Base-by-base conservation (phyloP, 495 filamentous ascomycete genomes). In the Penicillium soppii region DNA sequence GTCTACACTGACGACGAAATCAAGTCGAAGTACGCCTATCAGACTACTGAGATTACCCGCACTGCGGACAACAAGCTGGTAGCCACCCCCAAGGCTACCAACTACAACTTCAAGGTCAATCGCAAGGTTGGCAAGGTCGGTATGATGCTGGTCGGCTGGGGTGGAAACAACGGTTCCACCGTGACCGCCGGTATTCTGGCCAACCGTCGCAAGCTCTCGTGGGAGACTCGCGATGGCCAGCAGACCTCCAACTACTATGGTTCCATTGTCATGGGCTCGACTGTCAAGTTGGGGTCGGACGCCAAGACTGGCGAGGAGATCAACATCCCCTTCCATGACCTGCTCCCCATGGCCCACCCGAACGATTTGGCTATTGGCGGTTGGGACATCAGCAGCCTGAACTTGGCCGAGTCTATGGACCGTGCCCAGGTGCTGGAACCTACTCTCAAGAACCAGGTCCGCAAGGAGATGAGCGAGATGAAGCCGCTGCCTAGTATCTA, bases 81-180 rank as follows among this genome's bases (percentile, higher is more conserved):
- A 42, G 94, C 89, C 52, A 84, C 82, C 36, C 94, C 94, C 58
- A 89, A 90, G 78, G 86, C 96, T 73, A 91, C 86, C 50, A 74
- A 85, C 57, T 97, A 97, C 71, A 84, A 97, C 77, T 97, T 98
- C 89, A 95, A 96, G 82, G 88, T 94, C 64, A 88, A 95, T 65
- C 90, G 91, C 66, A 89, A 90, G 70, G 82, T 97, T 33, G 89
- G 89, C 70, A 97, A 95, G 81, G 80, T 90, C 52, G 94, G 94
- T 63, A 79, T 95, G 77, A 97, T 98, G 94, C 82, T 98, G 64
- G 95, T 97, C 54, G 94, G 94, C 53, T 94, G 85, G 89, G 94
- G 94, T 74, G 94, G 94, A 62, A 98, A 98, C 85, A 97, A 98
- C 68, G 94, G 94, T 62, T 87, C 90, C 56, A 98, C 94, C 55